Evolutionary conservation across 768 basidiomycete genomes (phyloP), one percentile per base, ranked within the genome.

Genomic region (Boletus rufocinnamomeus): DNA sequence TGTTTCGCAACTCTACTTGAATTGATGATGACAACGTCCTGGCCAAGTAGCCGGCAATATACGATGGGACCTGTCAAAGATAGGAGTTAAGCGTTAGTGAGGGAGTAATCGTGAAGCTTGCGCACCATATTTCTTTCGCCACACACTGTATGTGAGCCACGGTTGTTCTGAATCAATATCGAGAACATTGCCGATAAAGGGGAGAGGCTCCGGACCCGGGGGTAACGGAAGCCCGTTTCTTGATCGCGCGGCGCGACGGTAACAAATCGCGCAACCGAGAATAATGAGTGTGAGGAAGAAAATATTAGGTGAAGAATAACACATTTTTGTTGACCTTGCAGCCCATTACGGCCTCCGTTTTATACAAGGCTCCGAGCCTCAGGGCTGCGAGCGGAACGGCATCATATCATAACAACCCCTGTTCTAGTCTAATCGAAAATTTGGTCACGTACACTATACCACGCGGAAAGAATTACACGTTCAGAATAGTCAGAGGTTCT

Each of bases 91-190:
- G 44, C 9, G 6, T 23, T 10, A 23, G 17, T 14, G 3, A 34
- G 21, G 6, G 17, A 11, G 23, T 40, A n/a, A 44, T 25, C 9
- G 23, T 17, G 17, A 46, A 46, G n/a, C 41, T 16, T 32, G 13
- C 61, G 43, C 30, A 68, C 70, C 70, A 46, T 73, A 73, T 61
- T 58, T 69, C 45, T 64, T 67, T 50, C 61, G 58, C 70, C 70
- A 71, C 19, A 19, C n/a, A 35, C 71, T 60, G 21, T 71, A 71
- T 19, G 70, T 71, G 45, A 69, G 62, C 66, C 66, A 69, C 9
- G 69, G 69, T 30, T 62, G 56, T 27, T 63, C 34, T 2, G 63
- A 48, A 41, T 69, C 51, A 37, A 69, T 64, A 9, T 71, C 66
- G 13, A 71, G 34, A 35, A 69, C 13, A 45, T 69, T 69, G 27